Base-by-base conservation (phyloP, 2,329 filamentous ascomycete species). In the Fusarium sp. region DNA sequence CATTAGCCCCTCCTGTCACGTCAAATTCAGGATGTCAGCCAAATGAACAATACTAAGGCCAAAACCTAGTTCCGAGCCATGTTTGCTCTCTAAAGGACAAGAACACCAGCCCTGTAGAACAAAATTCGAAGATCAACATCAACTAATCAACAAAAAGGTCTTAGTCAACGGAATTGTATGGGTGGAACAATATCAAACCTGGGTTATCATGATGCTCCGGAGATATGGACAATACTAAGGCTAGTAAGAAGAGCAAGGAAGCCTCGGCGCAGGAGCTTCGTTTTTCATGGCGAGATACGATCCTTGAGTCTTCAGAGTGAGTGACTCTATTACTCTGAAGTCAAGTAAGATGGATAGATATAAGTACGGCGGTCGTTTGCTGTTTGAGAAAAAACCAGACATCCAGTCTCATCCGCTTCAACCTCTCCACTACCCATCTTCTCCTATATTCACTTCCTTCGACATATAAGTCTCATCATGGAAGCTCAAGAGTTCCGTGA, bases 401-500 rank as follows among this genome's bases (percentile, higher is more conserved):
- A n/a, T 20, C 22, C 27, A 35, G 38, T 27, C 25, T 33, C 47
- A 27, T 53, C 52, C 29, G 36, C 36, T 20, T 31, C 33, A 10
- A 17, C 35, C 25, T 25, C 31, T 39, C n/a, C 17, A 6, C n/a
- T 12, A 36, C 18, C 8, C 31, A 31, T 29, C 20, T 36, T 47
- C 13, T 38, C 29, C 15, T 50, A 33, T 42, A 42, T 27, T 39
- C 39, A 27, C 11, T 33, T 17, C n/a, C 27, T 35, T 33, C 8
- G 25, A 20, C 31, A 54, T 15, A 13, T 8, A 41, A 25, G 36
- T 20, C 18, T n/a, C n/a, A 60, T 38, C 46, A 97, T 97, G 95
- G 90, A 97, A 78, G 90, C 91, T 33, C 85, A 91, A 62, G 89
- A 95, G 77, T 98, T 97, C 82, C 88, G 90, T 72, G 84, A 89